Conservation (phyloP, 768 basidiomycete genomes). For the Lentinula sp. region DNA sequence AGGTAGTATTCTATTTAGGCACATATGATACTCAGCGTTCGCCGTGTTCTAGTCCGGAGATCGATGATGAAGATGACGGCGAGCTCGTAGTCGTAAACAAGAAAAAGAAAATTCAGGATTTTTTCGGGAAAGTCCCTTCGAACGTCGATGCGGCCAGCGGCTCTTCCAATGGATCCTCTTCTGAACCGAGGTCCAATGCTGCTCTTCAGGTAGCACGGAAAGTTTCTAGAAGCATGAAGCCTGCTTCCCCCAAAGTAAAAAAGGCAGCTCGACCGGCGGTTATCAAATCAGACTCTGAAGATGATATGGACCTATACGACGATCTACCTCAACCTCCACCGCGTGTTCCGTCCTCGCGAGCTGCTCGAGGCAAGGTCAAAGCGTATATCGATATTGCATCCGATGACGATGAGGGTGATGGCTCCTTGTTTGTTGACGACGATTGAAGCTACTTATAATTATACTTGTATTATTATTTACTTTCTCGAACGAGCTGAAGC, state of each 20-base stretch:
- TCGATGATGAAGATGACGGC: conserved; percentile 34
- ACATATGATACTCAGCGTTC: background rate
- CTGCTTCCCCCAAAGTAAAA: conserved; percentile 50
- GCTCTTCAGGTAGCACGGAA: conserved; percentile 32
- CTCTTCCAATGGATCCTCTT: conserved; percentile 2
- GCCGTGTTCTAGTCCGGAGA: conserved; percentile 20
- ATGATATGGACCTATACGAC: conserved; percentile 33
- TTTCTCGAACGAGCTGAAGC: too few species aligned
- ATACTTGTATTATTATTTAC: background rate
- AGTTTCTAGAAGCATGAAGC: conserved; percentile 55
- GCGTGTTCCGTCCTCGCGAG: conserved; percentile 37
- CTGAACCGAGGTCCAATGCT: conserved; percentile 23
- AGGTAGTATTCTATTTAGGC: conserved; percentile 10
- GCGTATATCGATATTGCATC: conserved; percentile 59
- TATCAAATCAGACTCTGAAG: conserved; percentile 38
- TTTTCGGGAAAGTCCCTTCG: conserved; percentile 44
- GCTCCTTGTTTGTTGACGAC: conserved; percentile 42
- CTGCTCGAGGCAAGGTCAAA: conserved; percentile 44
- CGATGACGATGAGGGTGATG: conserved; percentile 40
- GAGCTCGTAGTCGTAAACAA: conserved; percentile 25
- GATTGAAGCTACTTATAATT: conserved; percentile 13
- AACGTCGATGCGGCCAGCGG: background rate
- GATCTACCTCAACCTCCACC: conserved; percentile 32
- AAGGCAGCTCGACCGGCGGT: conserved; percentile 34
- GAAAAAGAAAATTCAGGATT: conserved; percentile 57